A percentile compares a stretch with the other conserved stretches of the same genome.
phyloP scores from a whole-genome alignment of 129 eudicot species.

The Glebionis coronaria region DNA sequence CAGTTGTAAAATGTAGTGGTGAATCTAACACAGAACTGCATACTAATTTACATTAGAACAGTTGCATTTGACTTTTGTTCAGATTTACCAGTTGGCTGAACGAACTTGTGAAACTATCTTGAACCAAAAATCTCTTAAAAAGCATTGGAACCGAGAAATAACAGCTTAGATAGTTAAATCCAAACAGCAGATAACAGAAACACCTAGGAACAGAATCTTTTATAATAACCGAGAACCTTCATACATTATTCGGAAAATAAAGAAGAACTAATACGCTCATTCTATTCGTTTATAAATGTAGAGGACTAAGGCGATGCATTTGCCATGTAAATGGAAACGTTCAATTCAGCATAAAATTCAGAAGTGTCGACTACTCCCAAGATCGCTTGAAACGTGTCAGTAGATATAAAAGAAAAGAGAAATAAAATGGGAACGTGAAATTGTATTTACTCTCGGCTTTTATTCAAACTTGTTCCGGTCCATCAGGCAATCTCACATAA shows the following conservation, averaged over 20 bases:
- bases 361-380: slow-evolving; percentile 7
- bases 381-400: slow-evolving; percentile 7
- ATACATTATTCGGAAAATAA: slow-evolving; percentile 2
- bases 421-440: too few relatives aligned
- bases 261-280: not conserved
- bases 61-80: too few relatives aligned
- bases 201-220: not conserved
- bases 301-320: not conserved
- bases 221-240: not conserved
- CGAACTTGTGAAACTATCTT: too few relatives aligned
- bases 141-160: too few relatives aligned
- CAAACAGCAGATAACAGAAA: not conserved
- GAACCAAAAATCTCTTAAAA: too few relatives aligned
- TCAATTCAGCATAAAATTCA: not conserved
- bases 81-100: too few relatives aligned
- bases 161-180: not conserved
- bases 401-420: slow-evolving; percentile 1
- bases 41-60: too few relatives aligned
- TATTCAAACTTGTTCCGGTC: slow-evolving; percentile 29
- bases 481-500: slow-evolving; percentile 44
- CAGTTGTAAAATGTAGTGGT: too few relatives aligned
- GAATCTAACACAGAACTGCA: too few relatives aligned
- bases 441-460: slow-evolving; percentile 5
- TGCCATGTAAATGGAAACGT: not conserved
- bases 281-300: not conserved